These are phyloP conservation scores for Cyberlindnera japonica DNA, from an alignment of 805 yeast genomes.

Conservation along the genomic window DNA sequence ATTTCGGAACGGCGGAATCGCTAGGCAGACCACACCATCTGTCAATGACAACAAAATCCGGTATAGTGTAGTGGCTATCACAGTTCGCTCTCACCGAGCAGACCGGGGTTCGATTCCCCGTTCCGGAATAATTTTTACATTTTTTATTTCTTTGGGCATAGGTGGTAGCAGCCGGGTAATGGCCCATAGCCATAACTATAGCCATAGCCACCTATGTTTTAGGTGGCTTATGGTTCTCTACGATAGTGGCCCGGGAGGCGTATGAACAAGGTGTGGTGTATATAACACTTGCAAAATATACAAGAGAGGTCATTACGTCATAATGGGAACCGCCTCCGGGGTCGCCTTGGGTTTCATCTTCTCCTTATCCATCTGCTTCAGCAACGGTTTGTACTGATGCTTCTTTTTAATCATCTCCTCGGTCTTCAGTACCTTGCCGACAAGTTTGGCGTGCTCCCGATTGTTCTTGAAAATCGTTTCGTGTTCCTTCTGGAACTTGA, in stretches of 20 bases:
- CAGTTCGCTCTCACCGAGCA: conserved; percentile 33
- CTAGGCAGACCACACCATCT: too few species aligned
- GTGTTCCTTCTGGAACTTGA: conserved; percentile 13
- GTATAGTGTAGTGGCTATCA: conserved; percentile 33
- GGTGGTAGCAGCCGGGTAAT: not conserved
- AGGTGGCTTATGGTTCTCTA: too few species aligned
- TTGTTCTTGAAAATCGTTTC: conserved; percentile 3
- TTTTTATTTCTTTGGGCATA: not conserved
- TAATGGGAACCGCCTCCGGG: not conserved
- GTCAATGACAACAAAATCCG: conserved; percentile 19
- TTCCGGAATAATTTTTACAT: conserved; percentile 26
- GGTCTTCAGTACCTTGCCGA: conserved; percentile 11
- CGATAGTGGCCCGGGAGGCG: too few species aligned
- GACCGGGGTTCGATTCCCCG: conserved; percentile 35
- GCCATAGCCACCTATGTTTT: not conserved
- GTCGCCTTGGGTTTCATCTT: conserved; percentile 1
- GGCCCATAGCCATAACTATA: not conserved
- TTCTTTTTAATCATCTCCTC: conserved; percentile 15
- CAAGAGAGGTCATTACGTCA: conserved; percentile 4
- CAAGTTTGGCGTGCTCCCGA: conserved; percentile 8
- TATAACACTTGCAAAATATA: too few species aligned
- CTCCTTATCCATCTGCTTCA: conserved; percentile 10
- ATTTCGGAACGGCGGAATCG: too few species aligned
- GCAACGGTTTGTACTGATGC: conserved; percentile 16
- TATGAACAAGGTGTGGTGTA: too few species aligned